Percentiles rank a stretch among this genome's conserved stretches.
phyloP scores from a whole-genome alignment of 352 stramenopile genomes.

The Phytopythium kandeliae region DNA sequence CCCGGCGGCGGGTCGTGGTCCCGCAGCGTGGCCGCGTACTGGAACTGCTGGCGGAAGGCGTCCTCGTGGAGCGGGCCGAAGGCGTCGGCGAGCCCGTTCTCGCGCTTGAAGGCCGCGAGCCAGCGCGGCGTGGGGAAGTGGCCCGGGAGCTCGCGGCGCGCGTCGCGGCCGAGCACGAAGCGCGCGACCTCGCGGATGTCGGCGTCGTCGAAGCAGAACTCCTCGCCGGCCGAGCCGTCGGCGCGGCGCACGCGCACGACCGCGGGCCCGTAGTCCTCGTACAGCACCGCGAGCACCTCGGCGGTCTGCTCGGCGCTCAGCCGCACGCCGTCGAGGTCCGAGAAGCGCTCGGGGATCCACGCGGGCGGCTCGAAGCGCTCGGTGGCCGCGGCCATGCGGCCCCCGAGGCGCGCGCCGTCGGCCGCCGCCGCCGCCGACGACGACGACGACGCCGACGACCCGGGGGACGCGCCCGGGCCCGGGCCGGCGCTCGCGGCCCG shows the following conservation, averaged over 20 bases:
- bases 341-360: conserved; percentile 5
- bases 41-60: conserved; percentile 8
- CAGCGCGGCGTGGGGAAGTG: conserved; percentile 42
- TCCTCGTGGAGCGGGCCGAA: conserved; percentile 4
- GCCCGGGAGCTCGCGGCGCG: conserved; percentile 26
- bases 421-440: too few relatives aligned
- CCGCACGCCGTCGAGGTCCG: conserved; percentile 11
- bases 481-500: not conserved
- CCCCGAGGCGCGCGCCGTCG: not conserved
- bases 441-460: too few relatives aligned
- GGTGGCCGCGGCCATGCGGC: not conserved
- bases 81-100: conserved; percentile 34
- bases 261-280: conserved; percentile 36
- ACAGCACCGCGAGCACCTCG: conserved; percentile 39
- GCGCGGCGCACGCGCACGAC: conserved; percentile 11
- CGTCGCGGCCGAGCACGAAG: conserved; percentile 38
- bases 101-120: conserved; percentile 49
- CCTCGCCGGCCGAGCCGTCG: conserved; percentile 5
- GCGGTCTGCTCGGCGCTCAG: conserved; percentile 47
- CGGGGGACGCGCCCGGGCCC: too few relatives aligned
- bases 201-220: conserved; percentile 28
- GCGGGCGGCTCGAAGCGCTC: conserved; percentile 17
- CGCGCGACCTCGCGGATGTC: conserved; percentile 64
- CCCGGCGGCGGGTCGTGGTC: not conserved
- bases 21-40: conserved; percentile 1